phyloP scores from a whole-genome alignment of 73 alveolate species.

The Tetrahymena malaccensis region DNA sequence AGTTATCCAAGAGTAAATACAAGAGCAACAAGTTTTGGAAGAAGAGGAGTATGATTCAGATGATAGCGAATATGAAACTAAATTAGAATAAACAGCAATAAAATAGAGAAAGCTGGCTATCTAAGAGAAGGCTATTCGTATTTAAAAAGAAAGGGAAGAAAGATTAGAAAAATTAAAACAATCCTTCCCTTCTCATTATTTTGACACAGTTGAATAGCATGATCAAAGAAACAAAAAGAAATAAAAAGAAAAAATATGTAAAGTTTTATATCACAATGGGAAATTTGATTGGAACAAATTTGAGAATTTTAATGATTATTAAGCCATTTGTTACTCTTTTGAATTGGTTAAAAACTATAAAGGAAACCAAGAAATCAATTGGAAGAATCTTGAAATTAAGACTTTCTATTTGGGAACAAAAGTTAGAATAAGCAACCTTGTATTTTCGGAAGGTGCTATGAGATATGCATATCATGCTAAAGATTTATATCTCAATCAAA shows the following conservation, averaged over 20 bases:
- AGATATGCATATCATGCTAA: slow-evolving; percentile 42
- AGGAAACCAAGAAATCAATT: neutral
- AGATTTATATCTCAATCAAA: slow-evolving; percentile 29
- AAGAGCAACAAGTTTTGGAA: neutral
- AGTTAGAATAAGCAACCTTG: slow-evolving; percentile 17
- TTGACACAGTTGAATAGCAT: neutral
- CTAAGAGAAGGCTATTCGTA: neutral
- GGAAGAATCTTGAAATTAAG: slow-evolving; percentile 12
- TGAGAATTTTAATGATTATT: neutral
- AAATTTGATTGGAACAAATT: neutral
- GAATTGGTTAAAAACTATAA: neutral
- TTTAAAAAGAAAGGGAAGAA: neutral
- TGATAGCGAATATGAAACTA: neutral
- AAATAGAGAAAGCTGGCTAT: neutral
- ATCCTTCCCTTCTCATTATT: neutral
- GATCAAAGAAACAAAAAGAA: neutral
- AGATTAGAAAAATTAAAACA: neutral
- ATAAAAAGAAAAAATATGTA: neutral
- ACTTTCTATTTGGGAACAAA: neutral
- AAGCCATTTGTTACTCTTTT: slow-evolving; percentile 6
- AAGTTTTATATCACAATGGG: neutral
- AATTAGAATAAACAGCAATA: neutral
- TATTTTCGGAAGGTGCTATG: slow-evolving; percentile 53
- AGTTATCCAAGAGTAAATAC: neutral
- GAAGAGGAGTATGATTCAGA: neutral